These are phyloP conservation scores for Pichia kudriavzevii DNA, from an alignment of 1,139 yeast genomes.

Conservation along the genomic window DNA sequence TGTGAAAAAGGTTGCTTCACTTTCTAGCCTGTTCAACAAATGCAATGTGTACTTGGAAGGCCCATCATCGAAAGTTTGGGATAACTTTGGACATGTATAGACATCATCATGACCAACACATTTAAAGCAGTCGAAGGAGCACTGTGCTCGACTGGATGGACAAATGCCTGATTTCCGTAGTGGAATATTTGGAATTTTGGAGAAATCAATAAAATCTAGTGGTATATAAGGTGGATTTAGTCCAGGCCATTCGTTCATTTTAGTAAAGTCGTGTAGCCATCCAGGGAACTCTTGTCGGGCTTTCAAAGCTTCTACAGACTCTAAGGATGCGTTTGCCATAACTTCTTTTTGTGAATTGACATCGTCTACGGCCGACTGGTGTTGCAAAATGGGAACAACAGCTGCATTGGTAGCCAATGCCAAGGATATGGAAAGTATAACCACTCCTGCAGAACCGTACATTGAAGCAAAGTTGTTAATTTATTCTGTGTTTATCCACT, in stretches of 20 bases:
- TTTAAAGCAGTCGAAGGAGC: slow-evolving; percentile 82
- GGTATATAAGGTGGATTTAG: slow-evolving; percentile 83
- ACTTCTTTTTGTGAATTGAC: no score
- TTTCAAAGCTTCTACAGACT: slow-evolving; percentile 1
- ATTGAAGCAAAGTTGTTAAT: no score
- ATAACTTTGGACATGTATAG: slow-evolving; percentile 60
- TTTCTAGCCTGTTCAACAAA: slow-evolving; percentile 45
- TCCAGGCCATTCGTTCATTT: slow-evolving; percentile 74
- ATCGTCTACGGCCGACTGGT: no score
- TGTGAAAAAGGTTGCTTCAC: slow-evolving; percentile 71
- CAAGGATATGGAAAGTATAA: no score
- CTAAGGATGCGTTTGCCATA: neutral
- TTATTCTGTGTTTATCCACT: no score
- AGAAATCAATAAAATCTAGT: slow-evolving; percentile 57
- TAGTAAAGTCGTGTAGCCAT: slow-evolving; percentile 75
- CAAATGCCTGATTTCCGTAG: slow-evolving; percentile 58
- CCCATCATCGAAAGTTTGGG: slow-evolving; percentile 94
- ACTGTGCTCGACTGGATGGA: slow-evolving; percentile 39
- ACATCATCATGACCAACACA: slow-evolving; percentile 78
- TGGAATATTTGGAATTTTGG: slow-evolving; percentile 40
- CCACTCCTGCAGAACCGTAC: no score
- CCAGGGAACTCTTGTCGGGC: slow-evolving; percentile 42
- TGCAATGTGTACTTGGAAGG: slow-evolving; percentile 68
- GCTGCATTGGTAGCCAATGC: no score
- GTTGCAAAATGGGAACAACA: no score